Percentiles rank a stretch among this genome's conserved stretches.
These are phyloP conservation scores for Citrus unshiu DNA, from an alignment of 345 rosid species.

Conservation along the genomic window DNA sequence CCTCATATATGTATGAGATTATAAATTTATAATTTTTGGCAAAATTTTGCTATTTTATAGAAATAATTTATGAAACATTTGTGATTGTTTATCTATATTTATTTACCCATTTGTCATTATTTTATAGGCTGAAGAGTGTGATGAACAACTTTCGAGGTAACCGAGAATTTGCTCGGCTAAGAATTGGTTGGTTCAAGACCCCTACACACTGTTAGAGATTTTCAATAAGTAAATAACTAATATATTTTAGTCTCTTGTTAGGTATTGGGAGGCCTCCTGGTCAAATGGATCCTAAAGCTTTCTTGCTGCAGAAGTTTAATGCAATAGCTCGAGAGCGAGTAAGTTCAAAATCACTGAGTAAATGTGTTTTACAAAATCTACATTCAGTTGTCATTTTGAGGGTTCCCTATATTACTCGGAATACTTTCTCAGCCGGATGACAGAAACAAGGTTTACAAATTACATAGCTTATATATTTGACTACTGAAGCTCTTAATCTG, in stretches of 20 bases:
- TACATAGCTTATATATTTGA: neutral
- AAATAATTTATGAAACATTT: neutral
- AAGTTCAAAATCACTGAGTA: constrained; percentile 17
- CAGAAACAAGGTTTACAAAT: neutral
- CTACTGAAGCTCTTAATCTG: neutral
- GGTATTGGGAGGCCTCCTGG: constrained; percentile 91
- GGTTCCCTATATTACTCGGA: neutral
- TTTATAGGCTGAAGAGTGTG: constrained; percentile 63
- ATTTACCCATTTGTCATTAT: neutral
- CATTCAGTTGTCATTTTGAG: neutral
- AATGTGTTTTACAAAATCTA: neutral
- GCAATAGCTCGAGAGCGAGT: constrained; percentile 55
- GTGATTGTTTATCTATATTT: neutral
- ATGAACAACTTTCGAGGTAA: constrained; percentile 71
- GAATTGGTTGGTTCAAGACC: constrained; percentile 60
- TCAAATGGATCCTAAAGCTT: constrained; percentile 98
- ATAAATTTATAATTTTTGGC: neutral
- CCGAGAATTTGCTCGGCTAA: constrained; percentile 78
- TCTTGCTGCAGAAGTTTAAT: constrained; percentile 82
- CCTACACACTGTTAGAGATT: neutral
- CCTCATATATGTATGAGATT: neutral
- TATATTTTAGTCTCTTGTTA: constrained; percentile 12
- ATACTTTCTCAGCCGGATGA: neutral
- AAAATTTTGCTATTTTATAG: neutral
- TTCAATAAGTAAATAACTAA: neutral